Evolutionary conservation across 202 grass and related monocot species (phyloP).

Genomic region (Panicum hallii): DNA sequence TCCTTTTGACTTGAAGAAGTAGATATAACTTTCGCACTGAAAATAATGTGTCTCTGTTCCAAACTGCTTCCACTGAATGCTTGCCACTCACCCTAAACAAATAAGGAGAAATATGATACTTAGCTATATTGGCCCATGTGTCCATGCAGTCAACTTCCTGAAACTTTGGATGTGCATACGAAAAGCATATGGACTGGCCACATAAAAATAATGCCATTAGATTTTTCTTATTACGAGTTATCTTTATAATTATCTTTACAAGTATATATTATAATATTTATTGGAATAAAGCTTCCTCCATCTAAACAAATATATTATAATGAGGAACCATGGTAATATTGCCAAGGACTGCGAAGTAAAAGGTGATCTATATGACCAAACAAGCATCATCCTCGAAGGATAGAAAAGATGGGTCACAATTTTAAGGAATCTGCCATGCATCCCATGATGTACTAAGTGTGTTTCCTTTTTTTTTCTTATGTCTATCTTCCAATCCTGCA

Average conservation of each 20-base stretch:
- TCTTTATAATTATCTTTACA: background rate
- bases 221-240: background rate
- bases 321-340: background rate
- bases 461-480: background rate
- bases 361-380: background rate
- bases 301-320: background rate
- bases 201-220: background rate
- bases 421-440: conserved; percentile 5
- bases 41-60: conserved; percentile 64
- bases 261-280: background rate
- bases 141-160: background rate
- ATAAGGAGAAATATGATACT: conserved; percentile 30
- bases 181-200: background rate
- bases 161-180: background rate
- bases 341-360: background rate
- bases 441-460: background rate
- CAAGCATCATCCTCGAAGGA: background rate
- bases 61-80: conserved; percentile 66
- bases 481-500: background rate
- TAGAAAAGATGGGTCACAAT: background rate
- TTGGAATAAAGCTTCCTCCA: background rate
- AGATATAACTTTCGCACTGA: conserved; percentile 51
- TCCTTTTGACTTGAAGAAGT: conserved; percentile 62
- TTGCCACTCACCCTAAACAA: conserved; percentile 69
- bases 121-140: background rate